phyloP scores from a whole-genome alignment of 2,329 filamentous ascomycete genomes.

The Fusarium avenaceum region DNA sequence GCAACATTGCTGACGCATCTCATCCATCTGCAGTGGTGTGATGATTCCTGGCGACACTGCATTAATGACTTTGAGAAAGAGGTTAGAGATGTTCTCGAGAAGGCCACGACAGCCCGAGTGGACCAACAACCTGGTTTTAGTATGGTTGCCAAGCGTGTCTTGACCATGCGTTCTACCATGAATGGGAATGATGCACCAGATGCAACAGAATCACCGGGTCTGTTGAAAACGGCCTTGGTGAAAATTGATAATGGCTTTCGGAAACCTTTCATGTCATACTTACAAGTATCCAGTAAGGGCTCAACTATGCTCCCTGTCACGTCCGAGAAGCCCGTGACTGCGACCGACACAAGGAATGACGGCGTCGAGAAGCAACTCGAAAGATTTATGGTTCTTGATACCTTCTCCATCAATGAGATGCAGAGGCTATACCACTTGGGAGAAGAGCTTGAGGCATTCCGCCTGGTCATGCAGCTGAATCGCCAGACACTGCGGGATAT shows the following conservation, averaged over 20 bases:
- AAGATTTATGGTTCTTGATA: conserved; percentile 10
- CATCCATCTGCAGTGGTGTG: background rate
- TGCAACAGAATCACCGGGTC: background rate
- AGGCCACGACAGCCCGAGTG: background rate
- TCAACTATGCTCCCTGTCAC: background rate
- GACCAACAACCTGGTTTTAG: background rate
- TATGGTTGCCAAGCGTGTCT: background rate
- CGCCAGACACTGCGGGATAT: conserved; percentile 16
- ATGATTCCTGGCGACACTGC: background rate
- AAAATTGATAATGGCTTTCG: background rate
- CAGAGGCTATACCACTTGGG: conserved; percentile 21
- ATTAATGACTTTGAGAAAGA: background rate
- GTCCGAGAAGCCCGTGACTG: background rate
- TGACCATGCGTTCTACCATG: background rate
- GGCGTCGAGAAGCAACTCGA: background rate
- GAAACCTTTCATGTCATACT: background rate
- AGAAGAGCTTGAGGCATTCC: conserved; percentile 12
- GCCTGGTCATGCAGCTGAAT: conserved; percentile 24
- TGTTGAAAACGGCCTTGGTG: background rate
- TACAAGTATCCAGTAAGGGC: background rate
- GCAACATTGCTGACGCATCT: background rate
- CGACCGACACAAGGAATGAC: background rate
- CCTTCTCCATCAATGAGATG: conserved; percentile 17
- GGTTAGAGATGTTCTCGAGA: background rate
- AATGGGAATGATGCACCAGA: background rate